A percentile compares a stretch with the other conserved stretches of the same genome.
Evolutionary conservation across 495 filamentous ascomycete genomes (phyloP).

Genomic region (Hypoxylon rickii): DNA sequence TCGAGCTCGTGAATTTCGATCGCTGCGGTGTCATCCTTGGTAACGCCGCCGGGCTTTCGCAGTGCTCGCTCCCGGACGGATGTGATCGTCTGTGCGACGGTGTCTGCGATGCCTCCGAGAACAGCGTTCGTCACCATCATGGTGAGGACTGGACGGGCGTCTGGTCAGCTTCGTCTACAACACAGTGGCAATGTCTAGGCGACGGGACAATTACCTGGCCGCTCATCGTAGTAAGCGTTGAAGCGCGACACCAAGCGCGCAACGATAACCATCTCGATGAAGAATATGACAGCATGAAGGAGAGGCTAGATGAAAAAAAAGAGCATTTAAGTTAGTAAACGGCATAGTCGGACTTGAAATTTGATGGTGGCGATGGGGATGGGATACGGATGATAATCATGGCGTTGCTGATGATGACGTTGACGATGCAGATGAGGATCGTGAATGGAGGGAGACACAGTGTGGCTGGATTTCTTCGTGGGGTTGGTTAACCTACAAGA

Average conservation of each 20-base stretch:
- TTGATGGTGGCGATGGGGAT: slow-evolving; percentile 5
- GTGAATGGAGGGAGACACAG: slow-evolving; percentile 18
- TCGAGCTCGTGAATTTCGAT: slow-evolving; percentile 92
- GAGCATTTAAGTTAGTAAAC: slow-evolving; percentile 33
- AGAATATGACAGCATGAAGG: slow-evolving; percentile 80
- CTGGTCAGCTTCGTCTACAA: too few species aligned
- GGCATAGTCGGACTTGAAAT: background rate
- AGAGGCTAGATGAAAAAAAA: slow-evolving; percentile 66
- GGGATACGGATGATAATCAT: slow-evolving; percentile 18
- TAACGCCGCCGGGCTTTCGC: slow-evolving; percentile 58
- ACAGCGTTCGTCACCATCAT: slow-evolving; percentile 99
- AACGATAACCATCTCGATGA: slow-evolving; percentile 85
- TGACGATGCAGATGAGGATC: slow-evolving; percentile 26
- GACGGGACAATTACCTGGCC: slow-evolving; percentile 65
- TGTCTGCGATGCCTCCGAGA: slow-evolving; percentile 91
- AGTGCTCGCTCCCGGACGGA: slow-evolving; percentile 71
- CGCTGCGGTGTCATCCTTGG: slow-evolving; percentile 71
- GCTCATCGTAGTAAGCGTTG: slow-evolving; percentile 87
- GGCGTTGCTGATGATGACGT: slow-evolving; percentile 19
- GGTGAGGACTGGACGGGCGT: slow-evolving; percentile 86
- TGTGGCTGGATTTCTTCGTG: background rate
- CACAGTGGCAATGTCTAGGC: too few species aligned
- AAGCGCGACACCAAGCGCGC: slow-evolving; percentile 83
- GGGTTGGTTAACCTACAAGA: slow-evolving; percentile 62
- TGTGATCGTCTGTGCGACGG: slow-evolving; percentile 91